phyloP scores from a whole-genome alignment of 176 grass and related monocot genomes.

The Stipa capillata region DNA sequence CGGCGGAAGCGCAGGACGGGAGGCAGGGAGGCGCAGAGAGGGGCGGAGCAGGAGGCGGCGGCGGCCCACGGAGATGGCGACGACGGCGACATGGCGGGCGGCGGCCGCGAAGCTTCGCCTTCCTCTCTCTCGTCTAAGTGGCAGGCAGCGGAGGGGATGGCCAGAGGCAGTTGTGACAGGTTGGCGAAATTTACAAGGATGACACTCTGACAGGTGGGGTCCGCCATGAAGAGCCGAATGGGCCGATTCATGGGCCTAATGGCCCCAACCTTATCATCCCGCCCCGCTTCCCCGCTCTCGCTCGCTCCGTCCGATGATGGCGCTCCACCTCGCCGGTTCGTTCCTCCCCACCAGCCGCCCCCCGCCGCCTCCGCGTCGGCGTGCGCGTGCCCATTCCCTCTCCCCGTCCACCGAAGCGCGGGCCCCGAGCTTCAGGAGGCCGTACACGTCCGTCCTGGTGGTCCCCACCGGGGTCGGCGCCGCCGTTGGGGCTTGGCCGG shows the following conservation, averaged over 20 bases:
- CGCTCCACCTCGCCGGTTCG: slow-evolving; percentile 29
- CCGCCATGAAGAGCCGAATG: accelerated
- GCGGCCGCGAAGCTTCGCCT: slow-evolving; percentile 29
- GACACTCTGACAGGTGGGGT: too few species aligned
- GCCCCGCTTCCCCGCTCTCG: neutral
- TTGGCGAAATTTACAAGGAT: too few species aligned
- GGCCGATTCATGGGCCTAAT: neutral
- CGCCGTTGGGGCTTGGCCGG: slow-evolving; percentile 80
- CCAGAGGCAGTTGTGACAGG: neutral
- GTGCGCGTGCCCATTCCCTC: neutral
- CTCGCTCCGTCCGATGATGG: slow-evolving; percentile 4
- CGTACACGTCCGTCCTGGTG: slow-evolving; percentile 85
- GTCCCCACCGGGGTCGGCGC: slow-evolving; percentile 84
- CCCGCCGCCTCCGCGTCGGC: neutral
- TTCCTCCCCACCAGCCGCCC: neutral
- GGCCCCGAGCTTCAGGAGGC: slow-evolving; percentile 35
- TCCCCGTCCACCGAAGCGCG: neutral
- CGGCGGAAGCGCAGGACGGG: neutral
- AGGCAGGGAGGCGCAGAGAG: neutral
- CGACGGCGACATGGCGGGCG: slow-evolving; percentile 35
- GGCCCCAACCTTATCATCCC: too few species aligned
- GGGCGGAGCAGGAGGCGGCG: slow-evolving; percentile 16
- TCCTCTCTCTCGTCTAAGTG: slow-evolving; percentile 1
- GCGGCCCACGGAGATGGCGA: too few species aligned
- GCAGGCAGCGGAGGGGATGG: neutral